Percentiles rank a stretch among this genome's conserved stretches.
Evolutionary conservation across 2,329 filamentous ascomycete species (phyloP).

Genomic region (Beauveria asiatica): DNA sequence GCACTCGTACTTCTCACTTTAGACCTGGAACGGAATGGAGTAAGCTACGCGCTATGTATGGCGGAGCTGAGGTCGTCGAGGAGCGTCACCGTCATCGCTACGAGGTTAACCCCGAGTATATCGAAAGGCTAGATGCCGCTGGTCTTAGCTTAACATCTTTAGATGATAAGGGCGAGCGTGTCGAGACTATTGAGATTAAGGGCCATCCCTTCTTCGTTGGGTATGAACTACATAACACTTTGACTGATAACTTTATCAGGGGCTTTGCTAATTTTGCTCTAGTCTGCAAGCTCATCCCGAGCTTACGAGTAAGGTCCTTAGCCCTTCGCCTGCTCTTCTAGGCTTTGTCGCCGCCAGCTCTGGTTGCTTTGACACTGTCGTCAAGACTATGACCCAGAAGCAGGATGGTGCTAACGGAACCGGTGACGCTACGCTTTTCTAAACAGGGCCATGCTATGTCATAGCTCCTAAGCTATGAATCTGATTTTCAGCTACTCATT

Average conservation of each 20-base stretch:
- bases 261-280: too few species aligned
- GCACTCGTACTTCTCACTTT: conserved; percentile 66
- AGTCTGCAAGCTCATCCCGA: conserved; percentile 84
- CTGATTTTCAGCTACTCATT: too few species aligned
- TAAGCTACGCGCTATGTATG: conserved; percentile 68
- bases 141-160: conserved; percentile 73
- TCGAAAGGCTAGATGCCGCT: conserved; percentile 56
- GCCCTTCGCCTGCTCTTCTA: conserved; percentile 63
- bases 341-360: conserved; percentile 44
- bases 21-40: conserved; percentile 70
- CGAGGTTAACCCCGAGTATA: conserved; percentile 76
- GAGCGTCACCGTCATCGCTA: conserved; percentile 87
- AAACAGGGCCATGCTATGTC: neutral
- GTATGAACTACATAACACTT: too few species aligned
- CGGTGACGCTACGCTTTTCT: conserved; percentile 6
- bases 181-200: conserved; percentile 76
- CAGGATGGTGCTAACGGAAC: conserved; percentile 8
- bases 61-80: conserved; percentile 42
- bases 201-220: conserved; percentile 75
- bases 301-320: conserved; percentile 67
- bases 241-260: too few species aligned
- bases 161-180: conserved; percentile 67
- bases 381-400: conserved; percentile 9
- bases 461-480: too few species aligned
- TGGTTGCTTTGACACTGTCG: conserved; percentile 48